Base-by-base conservation (phyloP, 2,329 filamentous ascomycete genomes). In the Diplodia corticola region DNA sequence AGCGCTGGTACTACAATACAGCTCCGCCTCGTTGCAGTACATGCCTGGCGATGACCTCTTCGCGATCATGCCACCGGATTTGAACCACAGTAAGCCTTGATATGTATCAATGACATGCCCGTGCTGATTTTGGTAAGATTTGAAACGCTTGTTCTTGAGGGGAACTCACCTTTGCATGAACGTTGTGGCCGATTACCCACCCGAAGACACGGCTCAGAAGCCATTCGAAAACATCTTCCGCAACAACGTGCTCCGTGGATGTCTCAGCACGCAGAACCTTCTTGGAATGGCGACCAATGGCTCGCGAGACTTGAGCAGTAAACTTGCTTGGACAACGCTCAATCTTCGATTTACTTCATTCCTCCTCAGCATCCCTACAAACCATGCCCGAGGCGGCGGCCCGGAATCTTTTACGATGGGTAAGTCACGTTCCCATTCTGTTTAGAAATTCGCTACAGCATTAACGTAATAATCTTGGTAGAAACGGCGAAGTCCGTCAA, bases 221-320 rank as follows among this genome's bases (percentile, higher is more conserved):
- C 85, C 51, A 86, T 90, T 70, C 89, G 94, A 68, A 69, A 44
- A 55, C n/a, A 51, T 67, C 5, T 51, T 50, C 37, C 55, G 67
- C 54, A 71, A 70, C 53, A 74, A 76, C 33, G 71, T 77, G 40
- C 70, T 97, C 53, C 90, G 92, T 68, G 84, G 91, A 65, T 91
- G 88, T 66, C 82, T 97, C 13, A 91, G 91, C 72, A 86, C 95
- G 30, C 88, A 96, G 73, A 89, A 91, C 66, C 88, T 91, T 63
- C 80, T 97, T 10, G 91, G 91, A 3, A 93, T 91, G 74, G 84
- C 83, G 50, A 89, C 88, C 10, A 65, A 68, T 15, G 86, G 89
- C 70, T 83, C 83, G 66, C 80, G 83, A 40, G 79, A 84, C 7
- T 87, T 93, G 49, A 82, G 85, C 61, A 89, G 90, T 68, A 93